A percentile compares a stretch with the other conserved stretches of the same genome.
These are phyloP conservation scores for Groenewaldozyma tartarivorans DNA, from an alignment of 805 yeast genomes.

Conservation along the genomic window DNA sequence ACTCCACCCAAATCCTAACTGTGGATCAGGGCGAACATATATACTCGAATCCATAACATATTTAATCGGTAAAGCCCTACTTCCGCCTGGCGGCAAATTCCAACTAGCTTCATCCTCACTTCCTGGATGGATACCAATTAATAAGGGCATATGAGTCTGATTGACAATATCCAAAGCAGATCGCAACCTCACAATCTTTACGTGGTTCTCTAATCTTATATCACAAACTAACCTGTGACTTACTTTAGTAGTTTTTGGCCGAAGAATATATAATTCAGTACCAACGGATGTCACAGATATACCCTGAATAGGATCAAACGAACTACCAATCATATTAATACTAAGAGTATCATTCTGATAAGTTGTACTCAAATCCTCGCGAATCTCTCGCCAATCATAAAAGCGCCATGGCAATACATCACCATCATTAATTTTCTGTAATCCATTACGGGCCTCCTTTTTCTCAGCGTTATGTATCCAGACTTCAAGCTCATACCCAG, in stretches of 20 bases:
- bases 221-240: slow-evolving; percentile 73
- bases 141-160: slow-evolving; percentile 51
- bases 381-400: slow-evolving; percentile 82
- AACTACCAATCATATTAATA: slow-evolving; percentile 42
- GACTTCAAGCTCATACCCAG: slow-evolving; percentile 71
- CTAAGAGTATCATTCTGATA: slow-evolving; percentile 53
- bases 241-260: slow-evolving; percentile 51
- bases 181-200: slow-evolving; percentile 66
- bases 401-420: slow-evolving; percentile 73
- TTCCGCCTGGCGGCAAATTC: slow-evolving; percentile 44
- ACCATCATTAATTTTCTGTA: slow-evolving; percentile 32
- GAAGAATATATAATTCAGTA: slow-evolving; percentile 59
- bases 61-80: slow-evolving; percentile 66
- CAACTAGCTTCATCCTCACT: slow-evolving; percentile 22
- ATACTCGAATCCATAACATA: slow-evolving; percentile 50
- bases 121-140: slow-evolving; percentile 29
- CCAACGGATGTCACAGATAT: slow-evolving; percentile 76
- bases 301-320: slow-evolving; percentile 43
- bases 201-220: slow-evolving; percentile 58
- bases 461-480: slow-evolving; percentile 56
- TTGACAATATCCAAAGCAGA: slow-evolving; percentile 69
- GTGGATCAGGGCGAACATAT: slow-evolving; percentile 51
- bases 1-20: slow-evolving; percentile 61
- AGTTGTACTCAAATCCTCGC: slow-evolving; percentile 69
- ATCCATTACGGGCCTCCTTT: slow-evolving; percentile 17